Base-by-base conservation (phyloP, 2,329 filamentous ascomycete species). In the Pseudopithomyces maydicus region DNA sequence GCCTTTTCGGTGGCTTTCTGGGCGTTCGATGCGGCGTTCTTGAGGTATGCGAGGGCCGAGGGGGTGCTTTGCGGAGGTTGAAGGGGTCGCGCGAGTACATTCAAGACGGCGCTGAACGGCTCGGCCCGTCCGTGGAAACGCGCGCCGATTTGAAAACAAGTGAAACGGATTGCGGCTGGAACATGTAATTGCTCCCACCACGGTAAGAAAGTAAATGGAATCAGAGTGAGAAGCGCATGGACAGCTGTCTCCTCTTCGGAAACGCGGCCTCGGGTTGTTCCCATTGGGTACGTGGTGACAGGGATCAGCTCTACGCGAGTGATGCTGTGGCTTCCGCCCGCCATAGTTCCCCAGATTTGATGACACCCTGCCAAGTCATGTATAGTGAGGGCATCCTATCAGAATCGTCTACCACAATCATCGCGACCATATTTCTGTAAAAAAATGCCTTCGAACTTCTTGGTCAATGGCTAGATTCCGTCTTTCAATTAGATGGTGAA, bases 1-100 rank as follows among this genome's bases (percentile, higher is more conserved):
- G 45, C 45, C 45, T 48, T 48, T 33, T 26, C 45, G 56, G 67
- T 66, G 54, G 70, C 68, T 41, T 66, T 63, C 52, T 68, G 64
- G 58, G 70, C 67, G 55, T 67, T 67, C n/a, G 64, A 58, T 39
- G 72, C 70, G 62, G 66, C 64, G 61, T 63, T 64, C 32, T 74
- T 71, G 50, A 75, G 66, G 52, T 73, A 60, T 20, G 64, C 55
- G 51, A 74, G 62, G 52, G 72, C 69, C 29, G 71, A 64, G 17
- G 67, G 11, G 66, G 61, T 56, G 70, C 62, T 65, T 61, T 69
- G 64, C 78, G 78, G 61, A 80, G 66, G 65, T 76, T 78, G 74
- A 80, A 80, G 14, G 78, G 77, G 65, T 80, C 79, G 63, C 78
- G 72, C 63, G 74, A 78, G 74, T 79, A 77, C 78, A 80, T 79